These are phyloP conservation scores for Mortierella sp. DNA, from an alignment of 371 early-diverging fungal genomes.

Conservation along the genomic window DNA sequence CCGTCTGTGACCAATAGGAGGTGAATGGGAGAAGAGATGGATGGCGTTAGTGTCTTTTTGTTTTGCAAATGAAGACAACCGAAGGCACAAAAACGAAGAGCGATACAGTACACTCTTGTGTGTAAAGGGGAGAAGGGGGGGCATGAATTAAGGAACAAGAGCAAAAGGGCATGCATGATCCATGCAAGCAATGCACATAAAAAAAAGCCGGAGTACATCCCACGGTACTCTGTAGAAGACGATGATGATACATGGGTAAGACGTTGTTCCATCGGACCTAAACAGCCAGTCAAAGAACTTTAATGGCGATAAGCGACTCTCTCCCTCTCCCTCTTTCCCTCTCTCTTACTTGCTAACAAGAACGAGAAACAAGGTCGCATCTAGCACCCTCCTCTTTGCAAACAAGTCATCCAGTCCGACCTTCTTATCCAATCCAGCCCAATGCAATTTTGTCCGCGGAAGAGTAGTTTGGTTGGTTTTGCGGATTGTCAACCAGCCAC, in stretches of 20 bases:
- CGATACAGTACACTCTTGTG: too few species aligned
- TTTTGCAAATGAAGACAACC: background rate
- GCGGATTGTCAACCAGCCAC: background rate
- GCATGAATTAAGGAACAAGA: background rate
- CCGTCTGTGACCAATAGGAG: slow-evolving; percentile 25
- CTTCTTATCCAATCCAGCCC: too few species aligned
- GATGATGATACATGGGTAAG: background rate
- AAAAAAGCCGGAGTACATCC: background rate
- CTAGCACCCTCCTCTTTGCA: background rate
- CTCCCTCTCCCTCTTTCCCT: too few species aligned
- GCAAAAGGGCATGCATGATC: background rate
- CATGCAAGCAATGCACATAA: background rate
- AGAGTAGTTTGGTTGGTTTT: background rate
- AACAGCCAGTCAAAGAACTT: background rate
- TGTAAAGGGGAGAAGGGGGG: too few species aligned
- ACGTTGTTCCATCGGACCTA: background rate
- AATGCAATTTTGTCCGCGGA: background rate
- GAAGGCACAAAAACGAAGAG: background rate
- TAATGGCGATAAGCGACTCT: background rate
- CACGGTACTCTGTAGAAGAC: background rate
- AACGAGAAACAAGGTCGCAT: background rate
- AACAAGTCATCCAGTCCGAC: too few species aligned
- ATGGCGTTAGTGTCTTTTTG: background rate
- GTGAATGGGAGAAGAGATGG: background rate
- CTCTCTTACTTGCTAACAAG: background rate